These are phyloP conservation scores for Gymnopilus dilepis DNA, from an alignment of 768 basidiomycete genomes.

Conservation along the genomic window DNA sequence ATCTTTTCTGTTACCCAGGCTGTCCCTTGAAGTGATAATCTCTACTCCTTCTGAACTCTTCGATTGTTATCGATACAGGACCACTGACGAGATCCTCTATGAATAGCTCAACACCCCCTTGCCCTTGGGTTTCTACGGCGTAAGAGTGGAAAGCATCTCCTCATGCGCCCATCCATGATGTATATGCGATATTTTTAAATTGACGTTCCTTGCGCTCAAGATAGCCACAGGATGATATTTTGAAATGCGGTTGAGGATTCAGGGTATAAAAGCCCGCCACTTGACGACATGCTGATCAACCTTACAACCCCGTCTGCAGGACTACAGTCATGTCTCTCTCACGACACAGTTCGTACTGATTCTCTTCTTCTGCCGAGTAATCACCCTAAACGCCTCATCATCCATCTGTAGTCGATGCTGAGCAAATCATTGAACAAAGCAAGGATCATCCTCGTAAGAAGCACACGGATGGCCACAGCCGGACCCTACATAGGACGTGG, in stretches of 20 bases:
- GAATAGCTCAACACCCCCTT: background rate
- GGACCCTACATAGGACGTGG: conserved; percentile 39
- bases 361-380: background rate
- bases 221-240: background rate
- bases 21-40: background rate
- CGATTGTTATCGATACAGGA: conserved; percentile 2
- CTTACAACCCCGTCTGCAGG: background rate
- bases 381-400: background rate
- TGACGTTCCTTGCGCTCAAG: background rate
- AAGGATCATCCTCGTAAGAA: conserved; percentile 46
- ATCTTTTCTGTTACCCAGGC: background rate
- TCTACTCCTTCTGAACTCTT: background rate
- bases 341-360: conserved; percentile 38
- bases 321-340: conserved; percentile 39
- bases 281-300: background rate
- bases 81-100: conserved; percentile 1
- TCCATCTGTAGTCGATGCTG: conserved; percentile 46
- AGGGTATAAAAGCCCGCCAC: conserved; percentile 1
- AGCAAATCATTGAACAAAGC: conserved; percentile 48
- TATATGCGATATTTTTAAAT: conserved; percentile 3
- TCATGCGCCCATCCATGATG: background rate
- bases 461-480: conserved; percentile 34
- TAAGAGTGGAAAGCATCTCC: background rate
- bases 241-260: background rate
- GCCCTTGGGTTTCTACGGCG: background rate